Base-by-base conservation (phyloP, 768 basidiomycete genomes). In the Mycena galopus region DNA sequence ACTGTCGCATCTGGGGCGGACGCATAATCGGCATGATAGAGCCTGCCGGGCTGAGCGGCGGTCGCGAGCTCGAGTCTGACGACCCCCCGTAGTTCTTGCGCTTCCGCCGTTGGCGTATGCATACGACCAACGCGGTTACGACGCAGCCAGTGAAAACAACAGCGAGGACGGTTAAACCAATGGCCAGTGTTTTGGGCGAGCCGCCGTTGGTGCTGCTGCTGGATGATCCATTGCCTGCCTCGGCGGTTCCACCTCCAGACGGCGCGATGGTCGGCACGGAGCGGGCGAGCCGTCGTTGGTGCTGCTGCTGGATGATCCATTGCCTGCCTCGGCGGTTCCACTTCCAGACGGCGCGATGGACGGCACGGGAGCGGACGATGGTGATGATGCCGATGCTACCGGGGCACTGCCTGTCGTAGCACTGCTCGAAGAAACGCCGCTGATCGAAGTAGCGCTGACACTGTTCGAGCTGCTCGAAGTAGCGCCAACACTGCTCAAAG, bases 21-120 rank as follows among this genome's bases (percentile, higher is more conserved):
- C 50, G 58, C 74, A 75, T 75, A 35, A 75, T 75, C 10, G 74
- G 74, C 37, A 75, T 72, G 58, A 75, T 66, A 19, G 71, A 72
- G 14, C 32, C 55, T 21, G 58, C 58, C 23, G 66, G 58, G 27
- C 68, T 71, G 33, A 30, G 27, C 27, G 60, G 56, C 30, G 56
- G 53, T 16, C 21, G 32, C 39, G 60, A 8, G 61, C 44, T n/a
- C 12, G 47, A 50, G 17, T 7, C 6, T 14, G 56, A 63, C 17
- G 50, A 25, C 50, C 12, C 50, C 5, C n/a, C 25, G 39, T 44
- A 55, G 37, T 32, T 57, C 12, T 53, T 29, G 0, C 67, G 50
- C 30, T 60, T 53, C 59, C 58, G 61, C 33, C 71, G 72, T 35
- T 66, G 68, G 39, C 72, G 75, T 12, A 73, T 19, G 51, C 67